phyloP scores from a whole-genome alignment of 371 early-diverging fungal species.

The Mortierella sp. region DNA sequence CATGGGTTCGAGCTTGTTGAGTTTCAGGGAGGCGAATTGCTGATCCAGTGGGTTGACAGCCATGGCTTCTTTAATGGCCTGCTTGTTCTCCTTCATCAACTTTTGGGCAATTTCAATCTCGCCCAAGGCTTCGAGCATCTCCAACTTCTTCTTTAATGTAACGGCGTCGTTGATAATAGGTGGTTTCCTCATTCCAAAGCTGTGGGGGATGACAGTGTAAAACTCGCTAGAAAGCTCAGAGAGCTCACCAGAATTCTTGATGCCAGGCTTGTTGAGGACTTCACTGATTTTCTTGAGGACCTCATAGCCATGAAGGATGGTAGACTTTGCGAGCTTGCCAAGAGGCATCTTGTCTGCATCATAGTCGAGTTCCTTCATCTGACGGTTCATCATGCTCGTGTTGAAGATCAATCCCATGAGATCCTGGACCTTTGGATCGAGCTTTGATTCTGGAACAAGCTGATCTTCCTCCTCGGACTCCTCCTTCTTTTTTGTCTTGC shows the following conservation, averaged over 20 bases:
- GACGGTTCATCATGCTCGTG: constrained; percentile 61
- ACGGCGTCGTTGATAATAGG: constrained; percentile 58
- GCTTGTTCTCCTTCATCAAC: constrained; percentile 59
- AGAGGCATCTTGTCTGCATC: constrained; percentile 73
- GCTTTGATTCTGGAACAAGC: constrained; percentile 57
- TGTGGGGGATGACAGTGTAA: constrained; percentile 73
- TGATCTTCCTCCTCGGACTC: constrained; percentile 18
- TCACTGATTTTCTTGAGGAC: constrained; percentile 62
- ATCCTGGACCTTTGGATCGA: constrained; percentile 63
- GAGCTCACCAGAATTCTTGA: not conserved
- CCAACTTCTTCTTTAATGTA: constrained; percentile 62
- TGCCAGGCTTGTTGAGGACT: constrained; percentile 32
- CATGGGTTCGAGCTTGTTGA: constrained; percentile 60
- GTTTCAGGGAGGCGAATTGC: constrained; percentile 62
- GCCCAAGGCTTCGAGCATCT: constrained; percentile 71
- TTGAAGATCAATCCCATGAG: constrained; percentile 68
- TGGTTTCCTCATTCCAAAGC: constrained; percentile 63
- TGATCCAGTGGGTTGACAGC: constrained; percentile 64
- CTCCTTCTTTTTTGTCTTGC: constrained; percentile 25
- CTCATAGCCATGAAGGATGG: constrained; percentile 64
- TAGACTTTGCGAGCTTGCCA: constrained; percentile 68
- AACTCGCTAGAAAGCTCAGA: constrained; percentile 60
- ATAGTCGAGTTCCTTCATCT: constrained; percentile 68
- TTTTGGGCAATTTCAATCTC: constrained; percentile 71
- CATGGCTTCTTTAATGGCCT: constrained; percentile 29